Evolutionary conservation across 768 basidiomycete genomes (phyloP).

Genomic region (Boletus insuetus): DNA sequence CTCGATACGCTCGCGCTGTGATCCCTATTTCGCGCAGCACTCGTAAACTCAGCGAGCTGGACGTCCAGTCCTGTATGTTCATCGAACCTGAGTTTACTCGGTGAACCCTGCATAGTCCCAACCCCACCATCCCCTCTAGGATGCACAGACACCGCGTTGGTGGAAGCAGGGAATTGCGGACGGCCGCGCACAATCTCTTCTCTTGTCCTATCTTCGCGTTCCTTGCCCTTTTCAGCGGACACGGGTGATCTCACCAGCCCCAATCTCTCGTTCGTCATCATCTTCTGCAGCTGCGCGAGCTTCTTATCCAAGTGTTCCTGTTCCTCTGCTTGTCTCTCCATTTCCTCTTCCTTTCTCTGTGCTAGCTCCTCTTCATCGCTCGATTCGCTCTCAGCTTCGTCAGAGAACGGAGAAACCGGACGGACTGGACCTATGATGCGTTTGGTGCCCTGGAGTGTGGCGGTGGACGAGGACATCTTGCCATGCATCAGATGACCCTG

Average conservation of each 20-base stretch:
- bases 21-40: conserved; percentile 42
- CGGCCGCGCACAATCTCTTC: conserved; percentile 45
- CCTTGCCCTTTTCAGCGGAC: conserved; percentile 39
- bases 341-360: conserved; percentile 63
- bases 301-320: conserved; percentile 66
- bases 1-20: conserved; percentile 74
- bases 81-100: conserved; percentile 27
- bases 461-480: conserved; percentile 63
- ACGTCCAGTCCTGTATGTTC: conserved; percentile 29
- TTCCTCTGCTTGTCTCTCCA: conserved; percentile 62
- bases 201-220: conserved; percentile 14
- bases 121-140: not conserved
- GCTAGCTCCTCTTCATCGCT: conserved; percentile 58
- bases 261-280: conserved; percentile 72
- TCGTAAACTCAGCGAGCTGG: conserved; percentile 35
- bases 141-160: conserved; percentile 1
- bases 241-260: conserved; percentile 55
- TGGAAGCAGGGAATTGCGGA: conserved; percentile 19
- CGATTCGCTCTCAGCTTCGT: conserved; percentile 50
- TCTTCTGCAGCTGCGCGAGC: conserved; percentile 61
- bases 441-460: conserved; percentile 59
- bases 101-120: conserved; percentile 22
- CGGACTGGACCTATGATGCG: conserved; percentile 30
- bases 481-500: conserved; percentile 16
- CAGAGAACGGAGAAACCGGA: conserved; percentile 51